phyloP scores from a whole-genome alignment of 768 basidiomycete genomes.

The Cubamyces lactineus region DNA sequence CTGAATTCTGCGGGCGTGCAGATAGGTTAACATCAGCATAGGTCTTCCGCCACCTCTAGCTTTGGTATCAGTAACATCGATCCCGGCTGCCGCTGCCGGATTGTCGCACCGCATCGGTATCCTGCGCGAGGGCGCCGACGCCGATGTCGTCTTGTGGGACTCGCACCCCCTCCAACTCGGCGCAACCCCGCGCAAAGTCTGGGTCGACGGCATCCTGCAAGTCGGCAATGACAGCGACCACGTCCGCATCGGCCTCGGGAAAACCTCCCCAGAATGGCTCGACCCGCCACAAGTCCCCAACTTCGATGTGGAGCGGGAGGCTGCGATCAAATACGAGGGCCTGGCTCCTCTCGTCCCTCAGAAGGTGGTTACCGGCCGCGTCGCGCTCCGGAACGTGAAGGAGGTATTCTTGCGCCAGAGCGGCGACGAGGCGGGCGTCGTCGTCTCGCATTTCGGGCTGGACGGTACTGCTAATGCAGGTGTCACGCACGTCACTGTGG shows the following conservation, averaged over 20 bases:
- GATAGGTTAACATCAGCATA: background rate
- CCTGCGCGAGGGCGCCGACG: conserved; percentile 41
- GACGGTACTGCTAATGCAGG: conserved; percentile 19
- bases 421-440: conserved; percentile 34
- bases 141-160: conserved; percentile 48
- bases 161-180: conserved; percentile 47
- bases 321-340: conserved; percentile 68
- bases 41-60: conserved; percentile 66
- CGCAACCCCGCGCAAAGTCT: conserved; percentile 59
- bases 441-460: conserved; percentile 44
- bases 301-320: conserved; percentile 68
- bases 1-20: background rate
- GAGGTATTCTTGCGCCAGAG: conserved; percentile 34
- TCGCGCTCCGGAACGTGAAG: conserved; percentile 69
- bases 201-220: conserved; percentile 86
- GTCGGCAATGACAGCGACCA: conserved; percentile 44
- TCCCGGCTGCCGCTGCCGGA: conserved; percentile 73
- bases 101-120: conserved; percentile 83
- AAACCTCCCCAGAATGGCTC: conserved; percentile 36
- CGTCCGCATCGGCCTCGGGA: conserved; percentile 30
- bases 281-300: conserved; percentile 61
- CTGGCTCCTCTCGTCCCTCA: conserved; percentile 66
- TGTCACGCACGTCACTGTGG: conserved; percentile 40
- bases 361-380: conserved; percentile 40
- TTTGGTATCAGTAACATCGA: conserved; percentile 73